A percentile compares a stretch with the other conserved stretches of the same genome.
Conservation (phyloP, 257 asterid species). For the Jacaranda copaia region DNA sequence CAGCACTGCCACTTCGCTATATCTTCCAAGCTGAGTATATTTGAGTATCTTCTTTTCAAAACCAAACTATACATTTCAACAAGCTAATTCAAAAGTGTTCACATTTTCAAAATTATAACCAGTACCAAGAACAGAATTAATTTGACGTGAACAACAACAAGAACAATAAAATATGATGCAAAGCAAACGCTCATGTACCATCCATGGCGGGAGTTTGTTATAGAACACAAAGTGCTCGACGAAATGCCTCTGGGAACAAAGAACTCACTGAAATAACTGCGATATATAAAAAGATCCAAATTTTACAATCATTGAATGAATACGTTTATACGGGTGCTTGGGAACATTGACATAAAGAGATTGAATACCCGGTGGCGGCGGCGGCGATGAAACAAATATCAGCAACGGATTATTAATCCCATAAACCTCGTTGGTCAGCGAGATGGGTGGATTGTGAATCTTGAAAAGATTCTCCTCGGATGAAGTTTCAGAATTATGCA, state of each 20-base stretch:
- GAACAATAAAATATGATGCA: background rate
- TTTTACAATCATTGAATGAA: background rate
- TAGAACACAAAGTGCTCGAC: slow-evolving; percentile 50
- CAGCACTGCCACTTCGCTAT: background rate
- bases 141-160: background rate
- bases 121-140: background rate
- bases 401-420: slow-evolving; percentile 1
- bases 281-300: background rate
- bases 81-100: slow-evolving; percentile 7
- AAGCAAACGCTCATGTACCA: slow-evolving; percentile 43
- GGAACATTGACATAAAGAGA: slow-evolving; percentile 5
- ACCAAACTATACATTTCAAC: background rate
- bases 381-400: background rate
- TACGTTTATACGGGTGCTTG: background rate
- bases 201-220: slow-evolving; percentile 52
- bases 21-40: slow-evolving; percentile 18
- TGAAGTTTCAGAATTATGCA: background rate
- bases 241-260: slow-evolving; percentile 43
- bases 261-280: slow-evolving; percentile 18
- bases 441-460: background rate
- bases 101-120: background rate
- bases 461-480: too few species aligned
- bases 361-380: slow-evolving; percentile 22
- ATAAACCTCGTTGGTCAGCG: background rate
- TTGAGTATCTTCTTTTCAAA: slow-evolving; percentile 21